Conservation (phyloP, 2,329 filamentous ascomycete species). For the Xenoacremonium recifei region DNA sequence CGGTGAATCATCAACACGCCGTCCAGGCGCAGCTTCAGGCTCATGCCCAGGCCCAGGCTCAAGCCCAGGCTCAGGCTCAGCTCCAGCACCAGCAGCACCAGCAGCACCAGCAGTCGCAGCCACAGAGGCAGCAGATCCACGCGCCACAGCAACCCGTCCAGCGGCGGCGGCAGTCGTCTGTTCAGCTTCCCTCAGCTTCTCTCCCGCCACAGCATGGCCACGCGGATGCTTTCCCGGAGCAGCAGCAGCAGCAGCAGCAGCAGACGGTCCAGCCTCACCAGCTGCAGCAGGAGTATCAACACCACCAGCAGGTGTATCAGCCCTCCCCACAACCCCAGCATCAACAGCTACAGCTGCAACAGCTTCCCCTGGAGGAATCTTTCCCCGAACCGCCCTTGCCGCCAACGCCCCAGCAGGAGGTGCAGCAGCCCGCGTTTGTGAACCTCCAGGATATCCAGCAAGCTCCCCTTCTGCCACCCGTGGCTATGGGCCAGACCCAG, state of each 20-base stretch:
- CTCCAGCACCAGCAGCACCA: slow-evolving; percentile 5
- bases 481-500: slow-evolving; percentile 20
- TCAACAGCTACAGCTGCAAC: slow-evolving; percentile 7
- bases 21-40: slow-evolving; percentile 3
- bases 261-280: slow-evolving; percentile 12
- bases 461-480: slow-evolving; percentile 27
- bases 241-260: slow-evolving; percentile 15
- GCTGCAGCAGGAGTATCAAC: slow-evolving; percentile 10
- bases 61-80: slow-evolving; percentile 13
- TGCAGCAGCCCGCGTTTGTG: slow-evolving; percentile 32
- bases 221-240: too few relatives aligned
- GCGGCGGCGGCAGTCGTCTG: slow-evolving; percentile 10
- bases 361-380: background rate
- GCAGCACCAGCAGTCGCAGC: slow-evolving; percentile 12
- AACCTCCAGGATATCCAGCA: slow-evolving; percentile 39
- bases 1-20: slow-evolving; percentile 1
- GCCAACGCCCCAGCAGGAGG: slow-evolving; percentile 17
- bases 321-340: slow-evolving; percentile 7
- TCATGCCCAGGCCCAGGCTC: slow-evolving; percentile 12
- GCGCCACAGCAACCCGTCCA: slow-evolving; percentile 15
- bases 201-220: too few relatives aligned
- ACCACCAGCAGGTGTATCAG: slow-evolving; percentile 5
- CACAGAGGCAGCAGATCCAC: slow-evolving; percentile 13
- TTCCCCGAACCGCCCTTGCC: background rate
- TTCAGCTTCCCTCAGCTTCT: too few relatives aligned